These are phyloP conservation scores for Sporothrix variecibatus DNA, from an alignment of 2,329 filamentous ascomycete species.

Conservation along the genomic window DNA sequence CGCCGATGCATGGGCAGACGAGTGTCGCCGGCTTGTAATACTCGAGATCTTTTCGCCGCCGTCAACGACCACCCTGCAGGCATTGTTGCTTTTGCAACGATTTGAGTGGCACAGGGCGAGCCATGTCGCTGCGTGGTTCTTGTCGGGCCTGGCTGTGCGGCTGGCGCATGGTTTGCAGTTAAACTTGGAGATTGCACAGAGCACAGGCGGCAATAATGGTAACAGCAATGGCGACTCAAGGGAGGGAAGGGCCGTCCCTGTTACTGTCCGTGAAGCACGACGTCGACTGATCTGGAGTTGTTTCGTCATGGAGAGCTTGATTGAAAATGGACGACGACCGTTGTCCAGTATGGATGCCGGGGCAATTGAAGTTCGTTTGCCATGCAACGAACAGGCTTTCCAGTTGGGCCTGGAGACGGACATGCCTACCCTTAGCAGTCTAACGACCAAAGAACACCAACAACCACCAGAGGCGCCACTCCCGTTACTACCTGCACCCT, in stretches of 20 bases:
- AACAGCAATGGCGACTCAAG: not conserved
- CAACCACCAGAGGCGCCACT: not conserved
- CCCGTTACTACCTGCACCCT: not conserved
- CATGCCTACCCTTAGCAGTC: slow-evolving; percentile 7
- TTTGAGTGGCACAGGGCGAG: slow-evolving; percentile 24
- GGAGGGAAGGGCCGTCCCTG: slow-evolving; percentile 2
- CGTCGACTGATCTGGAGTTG: slow-evolving; percentile 22
- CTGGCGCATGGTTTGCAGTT: slow-evolving; percentile 23
- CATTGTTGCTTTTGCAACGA: slow-evolving; percentile 16
- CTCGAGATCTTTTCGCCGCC: slow-evolving; percentile 22
- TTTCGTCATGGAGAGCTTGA: slow-evolving; percentile 25
- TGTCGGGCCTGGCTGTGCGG: slow-evolving; percentile 19
- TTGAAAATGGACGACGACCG: slow-evolving; percentile 17
- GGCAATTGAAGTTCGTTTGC: slow-evolving; percentile 5
- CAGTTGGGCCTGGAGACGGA: slow-evolving; percentile 20
- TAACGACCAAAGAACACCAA: not conserved
- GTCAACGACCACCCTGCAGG: slow-evolving; percentile 20
- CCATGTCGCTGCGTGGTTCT: slow-evolving; percentile 19
- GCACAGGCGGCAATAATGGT: not conserved
- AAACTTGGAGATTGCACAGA: slow-evolving; percentile 23
- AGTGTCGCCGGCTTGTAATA: slow-evolving; percentile 20
- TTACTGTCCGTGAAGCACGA: slow-evolving; percentile 11
- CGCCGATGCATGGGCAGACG: slow-evolving; percentile 20
- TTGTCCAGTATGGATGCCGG: not conserved
- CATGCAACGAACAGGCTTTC: slow-evolving; percentile 23